These are phyloP conservation scores for Stromatinia cepivora DNA, from an alignment of 2,329 filamentous ascomycete genomes.

Conservation along the genomic window DNA sequence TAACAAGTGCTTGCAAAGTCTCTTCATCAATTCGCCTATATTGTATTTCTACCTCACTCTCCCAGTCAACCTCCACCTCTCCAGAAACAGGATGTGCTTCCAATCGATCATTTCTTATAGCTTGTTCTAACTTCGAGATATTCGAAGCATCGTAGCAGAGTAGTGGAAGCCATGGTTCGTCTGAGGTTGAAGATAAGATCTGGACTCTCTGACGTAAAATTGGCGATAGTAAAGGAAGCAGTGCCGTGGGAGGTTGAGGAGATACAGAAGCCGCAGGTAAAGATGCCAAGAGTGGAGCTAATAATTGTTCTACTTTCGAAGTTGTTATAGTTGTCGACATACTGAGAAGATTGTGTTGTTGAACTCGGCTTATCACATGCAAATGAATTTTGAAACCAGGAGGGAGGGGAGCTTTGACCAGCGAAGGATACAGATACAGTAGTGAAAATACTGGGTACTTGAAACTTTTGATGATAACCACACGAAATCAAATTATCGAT, in stretches of 20 bases:
- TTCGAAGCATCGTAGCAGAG: conserved; percentile 64
- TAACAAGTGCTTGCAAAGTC: conserved; percentile 68
- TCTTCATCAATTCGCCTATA: conserved; percentile 73
- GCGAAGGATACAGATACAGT: neutral
- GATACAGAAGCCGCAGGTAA: conserved; percentile 60
- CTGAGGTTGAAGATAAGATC: conserved; percentile 59
- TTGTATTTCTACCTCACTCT: conserved; percentile 62
- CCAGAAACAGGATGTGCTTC: conserved; percentile 82
- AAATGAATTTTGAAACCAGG: conserved; percentile 13
- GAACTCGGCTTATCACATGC: conserved; percentile 29
- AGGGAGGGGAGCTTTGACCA: neutral
- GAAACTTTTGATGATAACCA: neutral
- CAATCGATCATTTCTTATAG: conserved; percentile 62
- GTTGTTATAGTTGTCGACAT: conserved; percentile 41
- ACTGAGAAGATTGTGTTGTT: neutral
- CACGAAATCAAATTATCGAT: neutral
- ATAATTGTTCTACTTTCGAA: conserved; percentile 50
- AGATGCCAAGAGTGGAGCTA: conserved; percentile 59
- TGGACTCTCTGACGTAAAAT: conserved; percentile 67
- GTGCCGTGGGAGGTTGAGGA: conserved; percentile 54
- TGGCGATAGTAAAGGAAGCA: conserved; percentile 62
- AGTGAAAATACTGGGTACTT: neutral
- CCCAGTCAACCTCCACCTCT: conserved; percentile 70
- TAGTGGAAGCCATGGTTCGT: conserved; percentile 71
- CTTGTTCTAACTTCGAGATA: conserved; percentile 56